These are phyloP conservation scores for Penicillium frequentans DNA, from an alignment of 2,329 filamentous ascomycete genomes.

Conservation along the genomic window DNA sequence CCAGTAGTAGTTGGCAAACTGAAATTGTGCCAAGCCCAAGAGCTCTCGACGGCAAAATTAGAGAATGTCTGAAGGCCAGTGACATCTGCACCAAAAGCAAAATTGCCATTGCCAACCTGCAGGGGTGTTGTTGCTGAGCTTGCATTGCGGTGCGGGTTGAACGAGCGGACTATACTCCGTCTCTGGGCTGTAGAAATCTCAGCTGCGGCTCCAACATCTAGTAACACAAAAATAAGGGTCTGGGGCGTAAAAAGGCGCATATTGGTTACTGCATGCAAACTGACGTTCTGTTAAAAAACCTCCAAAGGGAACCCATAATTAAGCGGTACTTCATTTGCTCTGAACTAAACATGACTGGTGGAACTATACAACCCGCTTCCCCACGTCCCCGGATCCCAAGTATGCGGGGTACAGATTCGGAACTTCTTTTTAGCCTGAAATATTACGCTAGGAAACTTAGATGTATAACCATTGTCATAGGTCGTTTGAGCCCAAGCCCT, in stretches of 20 bases:
- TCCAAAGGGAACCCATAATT: too few species aligned
- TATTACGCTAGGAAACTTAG: too few species aligned
- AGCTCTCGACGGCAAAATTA: constrained; percentile 44
- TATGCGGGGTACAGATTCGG: too few species aligned
- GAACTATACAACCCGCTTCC: too few species aligned
- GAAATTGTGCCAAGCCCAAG: constrained; percentile 50
- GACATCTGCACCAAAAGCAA: constrained; percentile 46
- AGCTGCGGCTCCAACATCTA: not conserved
- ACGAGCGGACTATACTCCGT: constrained; percentile 24
- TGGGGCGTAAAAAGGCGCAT: not conserved
- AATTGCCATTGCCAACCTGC: constrained; percentile 51
- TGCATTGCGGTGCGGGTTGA: constrained; percentile 51
- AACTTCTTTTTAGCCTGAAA: too few species aligned
- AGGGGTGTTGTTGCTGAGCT: constrained; percentile 54
- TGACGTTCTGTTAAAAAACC: not conserved
- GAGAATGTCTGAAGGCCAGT: constrained; percentile 49
- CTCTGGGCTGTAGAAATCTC: not conserved
- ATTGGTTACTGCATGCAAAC: not conserved
- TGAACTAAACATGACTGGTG: too few species aligned
- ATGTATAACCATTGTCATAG: too few species aligned
- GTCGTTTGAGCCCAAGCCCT: too few species aligned
- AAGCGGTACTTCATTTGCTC: too few species aligned
- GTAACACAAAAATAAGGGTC: not conserved
- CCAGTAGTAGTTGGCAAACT: constrained; percentile 39
- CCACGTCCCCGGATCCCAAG: too few species aligned